Percentiles rank a stretch among this genome's conserved stretches.
Conservation (phyloP, 1,284 basidiomycete species). For the Ustilago nuda region DNA sequence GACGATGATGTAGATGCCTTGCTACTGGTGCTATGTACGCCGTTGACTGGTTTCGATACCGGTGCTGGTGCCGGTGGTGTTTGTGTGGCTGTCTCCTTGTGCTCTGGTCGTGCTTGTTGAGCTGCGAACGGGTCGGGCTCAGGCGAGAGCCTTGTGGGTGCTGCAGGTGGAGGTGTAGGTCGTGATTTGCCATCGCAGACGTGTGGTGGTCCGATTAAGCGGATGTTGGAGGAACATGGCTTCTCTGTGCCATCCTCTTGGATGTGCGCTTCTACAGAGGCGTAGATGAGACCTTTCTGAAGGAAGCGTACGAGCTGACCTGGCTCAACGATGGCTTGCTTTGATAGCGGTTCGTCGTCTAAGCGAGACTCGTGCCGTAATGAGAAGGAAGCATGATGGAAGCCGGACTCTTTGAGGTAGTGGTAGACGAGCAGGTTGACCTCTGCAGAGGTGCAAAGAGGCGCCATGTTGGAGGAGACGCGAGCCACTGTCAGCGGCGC, state of each 20-base stretch:
- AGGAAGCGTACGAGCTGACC: conserved; percentile 62
- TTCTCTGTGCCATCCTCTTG: conserved; percentile 61
- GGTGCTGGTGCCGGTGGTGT: conserved; percentile 24
- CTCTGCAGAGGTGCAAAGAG: conserved; percentile 63
- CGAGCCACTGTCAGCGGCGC: neutral
- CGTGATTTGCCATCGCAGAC: conserved; percentile 61
- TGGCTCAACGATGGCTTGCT: conserved; percentile 65
- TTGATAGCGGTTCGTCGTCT: conserved; percentile 63
- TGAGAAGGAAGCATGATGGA: conserved; percentile 63
- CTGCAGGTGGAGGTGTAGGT: conserved; percentile 33
- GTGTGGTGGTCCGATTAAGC: conserved; percentile 60
- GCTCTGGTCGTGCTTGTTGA: conserved; percentile 23
- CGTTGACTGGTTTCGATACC: conserved; percentile 28
- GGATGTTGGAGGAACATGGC: conserved; percentile 60
- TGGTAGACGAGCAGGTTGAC: conserved; percentile 68
- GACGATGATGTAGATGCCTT: conserved; percentile 13
- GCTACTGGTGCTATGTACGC: conserved; percentile 21
- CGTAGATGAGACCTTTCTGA: conserved; percentile 66
- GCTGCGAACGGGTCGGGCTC: conserved; percentile 44
- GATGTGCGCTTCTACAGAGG: conserved; percentile 63
- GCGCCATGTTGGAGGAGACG: conserved; percentile 38
- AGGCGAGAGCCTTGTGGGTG: conserved; percentile 50
- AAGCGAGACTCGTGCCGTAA: conserved; percentile 66
- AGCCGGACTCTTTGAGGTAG: conserved; percentile 68
- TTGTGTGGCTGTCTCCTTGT: conserved; percentile 46